A percentile compares a stretch with the other conserved stretches of the same genome.
These are phyloP conservation scores for Cladophialophora psammophila DNA, from an alignment of 2,329 filamentous ascomycete species.

Conservation along the genomic window DNA sequence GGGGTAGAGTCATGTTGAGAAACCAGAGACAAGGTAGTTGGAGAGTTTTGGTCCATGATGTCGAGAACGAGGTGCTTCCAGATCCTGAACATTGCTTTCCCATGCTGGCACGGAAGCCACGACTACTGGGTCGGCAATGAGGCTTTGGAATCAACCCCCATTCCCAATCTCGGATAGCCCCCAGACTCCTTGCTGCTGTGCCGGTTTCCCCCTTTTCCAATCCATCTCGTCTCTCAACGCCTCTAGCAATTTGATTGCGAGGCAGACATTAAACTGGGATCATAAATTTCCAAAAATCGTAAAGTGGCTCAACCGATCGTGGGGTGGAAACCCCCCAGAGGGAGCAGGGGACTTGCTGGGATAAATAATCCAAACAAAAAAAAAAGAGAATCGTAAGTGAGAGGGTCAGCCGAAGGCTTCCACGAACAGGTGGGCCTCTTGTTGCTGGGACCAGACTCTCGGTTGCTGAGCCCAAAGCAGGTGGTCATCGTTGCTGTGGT, in stretches of 20 bases:
- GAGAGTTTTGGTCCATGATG: not conserved
- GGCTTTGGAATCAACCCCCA: not conserved
- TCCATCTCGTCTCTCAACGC: not conserved
- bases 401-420: conserved; percentile 28
- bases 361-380: not conserved
- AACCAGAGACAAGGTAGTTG: conserved; percentile 4
- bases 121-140: conserved; percentile 35
- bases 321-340: not conserved
- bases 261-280: not conserved
- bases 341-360: not conserved
- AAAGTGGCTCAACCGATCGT: not conserved
- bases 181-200: not conserved
- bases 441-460: conserved; percentile 24
- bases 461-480: conserved; percentile 36
- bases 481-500: conserved; percentile 23
- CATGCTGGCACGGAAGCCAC: conserved; percentile 37
- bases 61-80: not conserved
- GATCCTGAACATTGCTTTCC: conserved; percentile 19
- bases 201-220: no score
- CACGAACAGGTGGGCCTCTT: conserved; percentile 29
- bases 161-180: conserved; percentile 9
- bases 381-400: not conserved
- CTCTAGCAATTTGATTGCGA: not conserved
- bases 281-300: not conserved
- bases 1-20: conserved; percentile 16